Conservation (phyloP, 305 asterid genomes). For the Stenogyne calaminthoides region DNA sequence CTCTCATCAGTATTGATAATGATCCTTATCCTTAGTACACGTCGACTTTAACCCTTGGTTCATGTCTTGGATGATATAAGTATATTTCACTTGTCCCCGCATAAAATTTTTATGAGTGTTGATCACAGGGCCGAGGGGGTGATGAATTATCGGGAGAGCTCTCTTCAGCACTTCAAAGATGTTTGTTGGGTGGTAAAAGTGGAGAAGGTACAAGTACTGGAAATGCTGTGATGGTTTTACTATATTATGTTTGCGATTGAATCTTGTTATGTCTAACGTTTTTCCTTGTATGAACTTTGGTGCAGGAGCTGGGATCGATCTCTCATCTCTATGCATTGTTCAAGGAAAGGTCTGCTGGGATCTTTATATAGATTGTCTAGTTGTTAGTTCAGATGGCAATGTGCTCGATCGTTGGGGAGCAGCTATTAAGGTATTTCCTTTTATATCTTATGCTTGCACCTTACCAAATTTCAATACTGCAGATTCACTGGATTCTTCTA, state of each 20-base stretch:
- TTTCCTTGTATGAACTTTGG: conserved; percentile 6
- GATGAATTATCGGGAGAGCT: conserved; percentile 83
- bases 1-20: background rate
- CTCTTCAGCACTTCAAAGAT: conserved; percentile 71
- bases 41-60: background rate
- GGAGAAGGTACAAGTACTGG: conserved; percentile 65
- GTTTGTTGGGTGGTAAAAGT: conserved; percentile 89
- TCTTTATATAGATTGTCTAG: conserved; percentile 86
- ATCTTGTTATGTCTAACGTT: background rate
- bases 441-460: conserved; percentile 3
- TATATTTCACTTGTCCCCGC: background rate
- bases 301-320: conserved; percentile 89
- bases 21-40: background rate
- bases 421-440: conserved; percentile 68
- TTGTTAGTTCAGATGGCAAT: conserved; percentile 91
- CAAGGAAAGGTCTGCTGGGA: conserved; percentile 95
- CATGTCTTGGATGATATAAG: background rate
- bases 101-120: background rate
- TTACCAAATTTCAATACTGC: background rate
- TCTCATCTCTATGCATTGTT: conserved; percentile 69
- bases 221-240: background rate
- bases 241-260: conserved; percentile 10
- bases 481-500: conserved; percentile 8
- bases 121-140: conserved; percentile 82
- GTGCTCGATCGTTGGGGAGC: conserved; percentile 86